These are phyloP conservation scores for Zasmidium angulare DNA, from an alignment of 2,329 filamentous ascomycete genomes.

Conservation along the genomic window DNA sequence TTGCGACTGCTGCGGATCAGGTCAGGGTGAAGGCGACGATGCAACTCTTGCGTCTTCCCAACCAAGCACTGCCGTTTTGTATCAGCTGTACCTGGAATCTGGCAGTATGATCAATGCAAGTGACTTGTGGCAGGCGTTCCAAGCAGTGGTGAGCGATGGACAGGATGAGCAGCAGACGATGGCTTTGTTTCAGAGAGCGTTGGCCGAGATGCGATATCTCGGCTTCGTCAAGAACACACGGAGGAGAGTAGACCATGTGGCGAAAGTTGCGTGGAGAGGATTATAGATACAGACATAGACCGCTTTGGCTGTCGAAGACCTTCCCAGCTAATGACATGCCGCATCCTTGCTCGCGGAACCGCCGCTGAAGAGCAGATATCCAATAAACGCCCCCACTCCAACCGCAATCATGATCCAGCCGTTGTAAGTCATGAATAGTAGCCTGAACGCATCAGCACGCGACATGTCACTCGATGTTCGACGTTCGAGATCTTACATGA, in stretches of 20 bases:
- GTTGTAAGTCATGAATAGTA: constrained; percentile 99
- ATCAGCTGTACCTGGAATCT: constrained; percentile 76
- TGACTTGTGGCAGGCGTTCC: constrained; percentile 78
- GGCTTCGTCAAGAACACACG: constrained; percentile 86
- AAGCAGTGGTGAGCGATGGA: constrained; percentile 57
- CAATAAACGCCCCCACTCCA: constrained; percentile 81
- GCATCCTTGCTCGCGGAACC: constrained; percentile 76
- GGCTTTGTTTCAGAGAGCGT: constrained; percentile 77
- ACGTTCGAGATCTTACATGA: constrained; percentile 75
- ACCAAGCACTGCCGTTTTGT: constrained; percentile 71
- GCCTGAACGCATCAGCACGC: constrained; percentile 55
- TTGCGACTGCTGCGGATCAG: constrained; percentile 63
- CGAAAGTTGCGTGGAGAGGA: constrained; percentile 80
- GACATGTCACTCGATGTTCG: too few relatives aligned
- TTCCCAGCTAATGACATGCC: constrained; percentile 72
- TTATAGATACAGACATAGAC: constrained; percentile 46
- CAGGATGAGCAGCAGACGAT: constrained; percentile 40
- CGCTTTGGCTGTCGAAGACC: neutral
- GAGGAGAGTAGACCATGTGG: constrained; percentile 89
- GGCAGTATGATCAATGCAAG: constrained; percentile 74
- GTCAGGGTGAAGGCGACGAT: constrained; percentile 43
- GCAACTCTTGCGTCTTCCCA: constrained; percentile 58
- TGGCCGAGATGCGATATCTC: constrained; percentile 81
- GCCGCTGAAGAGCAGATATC: constrained; percentile 79
- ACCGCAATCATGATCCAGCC: constrained; percentile 96